Percentiles rank a stretch among this genome's conserved stretches.
These are phyloP conservation scores for Nicotiana rustica DNA, from an alignment of 305 asterid genomes.

Conservation along the genomic window DNA sequence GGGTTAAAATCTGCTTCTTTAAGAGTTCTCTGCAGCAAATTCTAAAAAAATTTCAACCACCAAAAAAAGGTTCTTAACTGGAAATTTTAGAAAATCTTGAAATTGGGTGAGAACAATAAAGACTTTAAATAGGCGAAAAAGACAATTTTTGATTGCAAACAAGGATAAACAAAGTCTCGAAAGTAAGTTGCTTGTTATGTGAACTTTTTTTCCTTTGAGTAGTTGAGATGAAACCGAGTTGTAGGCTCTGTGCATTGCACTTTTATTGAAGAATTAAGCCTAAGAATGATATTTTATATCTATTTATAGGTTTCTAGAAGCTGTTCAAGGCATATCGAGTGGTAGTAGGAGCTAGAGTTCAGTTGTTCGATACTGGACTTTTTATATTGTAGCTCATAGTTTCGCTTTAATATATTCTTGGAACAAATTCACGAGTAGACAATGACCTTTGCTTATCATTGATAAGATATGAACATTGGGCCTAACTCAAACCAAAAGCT, in stretches of 20 bases:
- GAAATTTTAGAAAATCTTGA: neutral
- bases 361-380: conserved; percentile 9
- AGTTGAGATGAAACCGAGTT: neutral
- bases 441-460: neutral
- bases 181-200: neutral
- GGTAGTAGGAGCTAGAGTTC: conserved; percentile 24
- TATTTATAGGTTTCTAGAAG: conserved; percentile 1
- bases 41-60: neutral
- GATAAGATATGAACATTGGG: no score
- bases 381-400: conserved; percentile 5
- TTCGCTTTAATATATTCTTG: neutral
- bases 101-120: conserved; percentile 15
- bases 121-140: conserved; percentile 19
- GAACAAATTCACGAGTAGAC: conserved; percentile 15
- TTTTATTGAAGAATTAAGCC: neutral
- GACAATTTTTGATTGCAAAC: neutral
- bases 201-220: neutral
- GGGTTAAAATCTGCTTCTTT: conserved; percentile 19
- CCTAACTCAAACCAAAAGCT: no score
- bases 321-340: conserved; percentile 26
- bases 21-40: conserved; percentile 20
- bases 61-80: neutral
- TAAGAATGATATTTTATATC: neutral
- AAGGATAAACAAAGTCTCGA: neutral
- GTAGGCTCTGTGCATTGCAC: neutral